These are phyloP conservation scores for Amauroascus verrucosus DNA, from an alignment of 2,329 filamentous ascomycete species.

Conservation along the genomic window DNA sequence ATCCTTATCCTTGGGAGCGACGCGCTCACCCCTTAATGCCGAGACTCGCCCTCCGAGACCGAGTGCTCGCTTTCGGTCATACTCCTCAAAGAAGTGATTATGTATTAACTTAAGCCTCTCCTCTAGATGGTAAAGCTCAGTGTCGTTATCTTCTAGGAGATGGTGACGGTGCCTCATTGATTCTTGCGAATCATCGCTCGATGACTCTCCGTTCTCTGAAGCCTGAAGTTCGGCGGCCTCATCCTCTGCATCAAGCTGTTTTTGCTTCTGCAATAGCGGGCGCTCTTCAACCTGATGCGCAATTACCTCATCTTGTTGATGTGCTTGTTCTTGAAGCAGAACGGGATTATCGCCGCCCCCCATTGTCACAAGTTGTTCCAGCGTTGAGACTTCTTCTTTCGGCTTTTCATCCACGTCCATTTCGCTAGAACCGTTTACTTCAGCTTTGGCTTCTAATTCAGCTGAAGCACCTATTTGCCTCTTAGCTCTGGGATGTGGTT, in stretches of 20 bases:
- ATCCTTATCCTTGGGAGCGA: conserved; percentile 32
- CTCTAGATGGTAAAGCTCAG: conserved; percentile 67
- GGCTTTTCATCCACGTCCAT: conserved; percentile 16
- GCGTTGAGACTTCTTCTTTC: conserved; percentile 42
- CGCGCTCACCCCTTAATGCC: conserved; percentile 42
- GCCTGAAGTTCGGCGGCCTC: conserved; percentile 47
- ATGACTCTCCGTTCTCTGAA: conserved; percentile 38
- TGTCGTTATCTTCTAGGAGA: conserved; percentile 77
- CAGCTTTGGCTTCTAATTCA: conserved; percentile 19
- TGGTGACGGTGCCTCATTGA: conserved; percentile 51
- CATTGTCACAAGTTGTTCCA: conserved; percentile 71
- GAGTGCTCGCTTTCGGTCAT: conserved; percentile 48
- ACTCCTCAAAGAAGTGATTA: conserved; percentile 68
- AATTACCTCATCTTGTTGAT: conserved; percentile 77
- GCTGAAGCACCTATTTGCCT: conserved; percentile 14
- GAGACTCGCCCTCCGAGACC: conserved; percentile 39
- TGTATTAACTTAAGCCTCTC: conserved; percentile 68
- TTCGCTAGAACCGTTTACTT: conserved; percentile 27
- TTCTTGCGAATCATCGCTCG: conserved; percentile 33
- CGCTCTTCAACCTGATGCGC: conserved; percentile 82
- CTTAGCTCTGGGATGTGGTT: conserved; percentile 21
- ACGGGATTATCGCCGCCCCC: conserved; percentile 58
- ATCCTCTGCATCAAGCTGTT: conserved; percentile 77
- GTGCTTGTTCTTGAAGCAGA: conserved; percentile 62
- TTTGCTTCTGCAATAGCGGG: conserved; percentile 83